Base-by-base conservation (phyloP, 1,139 yeast species). In the Yamadazyma dendronema region DNA sequence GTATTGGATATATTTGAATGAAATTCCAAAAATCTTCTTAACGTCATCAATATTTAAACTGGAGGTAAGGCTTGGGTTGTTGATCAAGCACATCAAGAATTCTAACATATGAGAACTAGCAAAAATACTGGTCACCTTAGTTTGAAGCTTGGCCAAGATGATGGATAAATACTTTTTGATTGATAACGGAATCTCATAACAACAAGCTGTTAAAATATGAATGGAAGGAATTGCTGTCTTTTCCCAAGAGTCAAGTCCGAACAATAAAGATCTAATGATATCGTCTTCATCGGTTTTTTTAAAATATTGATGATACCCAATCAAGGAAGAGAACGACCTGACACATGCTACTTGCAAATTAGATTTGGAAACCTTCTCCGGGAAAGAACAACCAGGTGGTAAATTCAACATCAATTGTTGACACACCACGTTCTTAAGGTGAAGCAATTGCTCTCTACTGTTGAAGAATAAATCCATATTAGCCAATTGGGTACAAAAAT, bases 1-100 rank as follows among this genome's bases (percentile, higher is more conserved):
- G 52, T 79, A 82, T 52, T 84, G 87, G 40, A 87, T 83, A 50
- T 81, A 84, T 49, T 82, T 82, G 62, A 87, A 84, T 1, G 90
- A 84, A 55, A 87, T 84, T 0, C 87, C 96, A 63, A 87, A 85
- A 1, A 88, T 87, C 34, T 90, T 68, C 48, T 81, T 83, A 54
- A 75, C 84, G 50, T 88, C 96, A 37, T 84, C 95, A 28, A 74
- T 72, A 3, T 87, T 84, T 53, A 87, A 82, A 49, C 83, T 83
- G 1, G 85, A 74, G 0, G 86, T 81, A 37, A 87, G 61, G 2
- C 77, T 61, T 0, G 94, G 92, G 30, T 84, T 68, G 37, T 82
- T 74, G 2, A 85, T 75, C 30, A 88, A 61, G 1, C 88, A 74
- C 44, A 80, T 61, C 41, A 88, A 63, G 47, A 88, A 84, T 51